Evolutionary conservation across 208 protist species (phyloP).

Genomic region (Crithidia acanthocephali): DNA sequence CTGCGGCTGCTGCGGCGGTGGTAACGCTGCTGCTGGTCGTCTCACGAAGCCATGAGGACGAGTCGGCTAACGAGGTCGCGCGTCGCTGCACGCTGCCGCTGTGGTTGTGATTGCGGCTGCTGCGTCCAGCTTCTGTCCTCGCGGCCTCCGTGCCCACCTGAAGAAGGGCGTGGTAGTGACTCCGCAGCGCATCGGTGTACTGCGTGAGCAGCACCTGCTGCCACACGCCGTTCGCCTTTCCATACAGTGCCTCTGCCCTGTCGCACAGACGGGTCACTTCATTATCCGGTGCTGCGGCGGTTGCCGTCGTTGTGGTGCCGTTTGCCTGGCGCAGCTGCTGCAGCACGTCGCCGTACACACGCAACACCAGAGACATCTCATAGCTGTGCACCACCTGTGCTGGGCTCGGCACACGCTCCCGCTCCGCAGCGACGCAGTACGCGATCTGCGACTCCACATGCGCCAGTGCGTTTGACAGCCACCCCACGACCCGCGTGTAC

Average conservation of each 20-base stretch:
- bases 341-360: conserved; percentile 25
- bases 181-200: conserved; percentile 4
- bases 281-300: not conserved
- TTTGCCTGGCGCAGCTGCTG: not conserved
- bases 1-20: not conserved
- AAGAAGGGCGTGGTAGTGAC: conserved; percentile 4
- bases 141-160: not conserved
- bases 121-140: too few species aligned
- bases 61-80: not conserved
- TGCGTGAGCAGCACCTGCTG: conserved; percentile 10
- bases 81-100: not conserved
- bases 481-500: conserved; percentile 16
- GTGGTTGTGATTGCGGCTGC: too few species aligned
- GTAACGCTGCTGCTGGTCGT: not conserved
- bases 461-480: conserved; percentile 11
- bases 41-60: conserved; percentile 12
- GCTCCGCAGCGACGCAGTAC: not conserved
- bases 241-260: conserved; percentile 7
- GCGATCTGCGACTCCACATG: conserved; percentile 3
- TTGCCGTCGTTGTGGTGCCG: not conserved
- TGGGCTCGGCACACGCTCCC: not conserved
- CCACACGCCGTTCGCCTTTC: conserved; percentile 14
- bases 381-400: conserved; percentile 32
- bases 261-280: conserved; percentile 3
- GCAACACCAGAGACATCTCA: conserved; percentile 25